Evolutionary conservation across 805 yeast species (phyloP), one percentile per base, ranked within the genome.

Genomic region (Helenozyma rhizophorensis): DNA sequence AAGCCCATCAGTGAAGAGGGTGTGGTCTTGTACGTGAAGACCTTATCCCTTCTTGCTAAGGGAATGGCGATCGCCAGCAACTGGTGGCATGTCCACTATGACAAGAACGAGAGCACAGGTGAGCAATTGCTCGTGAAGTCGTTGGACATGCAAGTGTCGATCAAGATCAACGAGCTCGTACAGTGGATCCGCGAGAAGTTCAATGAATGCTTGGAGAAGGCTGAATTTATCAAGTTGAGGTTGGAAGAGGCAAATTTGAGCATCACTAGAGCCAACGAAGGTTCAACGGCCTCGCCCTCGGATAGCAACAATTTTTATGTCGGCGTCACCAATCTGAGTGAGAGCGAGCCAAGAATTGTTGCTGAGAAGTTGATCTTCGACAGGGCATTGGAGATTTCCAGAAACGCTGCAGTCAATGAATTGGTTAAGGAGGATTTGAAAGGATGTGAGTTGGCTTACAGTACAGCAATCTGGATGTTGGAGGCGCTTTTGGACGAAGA

Each of bases 401-500:
- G 95, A 48, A 78, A 78, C 30, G 96, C 97, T 1, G 97, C 97
- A 0, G 81, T 83, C 35, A 79, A 82, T 53, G 98, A 90, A 60
- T 68, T 88, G 48, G 75, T 72, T 25, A 84, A 84, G 27, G 82
- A 77, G 34, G 88, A 82, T 50, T 55, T 84, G 31, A 64, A 68
- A 13, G 83, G 83, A 6, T 89, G 97, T 59, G 96, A 89, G 58
- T 60, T 84, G 37, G 83, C 90, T 7, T 90, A 90, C 55, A 85
- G 94, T 4, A 86, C 96, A 0, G 80, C 96, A 0, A 76, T 90
- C 32, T 90, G 97, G 97, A 87, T 90, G 96, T 65, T 90, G 50
- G 94, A 87, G 53, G 87, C 96, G 1, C 64, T 90, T 17, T 58
- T 88, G 33, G 90, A 83, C 38, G 68, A 60, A 12, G 40, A 42